Evolutionary conservation across 192 early-diverging fungal genomes (phyloP).

Genomic region (Coemansia sp.): DNA sequence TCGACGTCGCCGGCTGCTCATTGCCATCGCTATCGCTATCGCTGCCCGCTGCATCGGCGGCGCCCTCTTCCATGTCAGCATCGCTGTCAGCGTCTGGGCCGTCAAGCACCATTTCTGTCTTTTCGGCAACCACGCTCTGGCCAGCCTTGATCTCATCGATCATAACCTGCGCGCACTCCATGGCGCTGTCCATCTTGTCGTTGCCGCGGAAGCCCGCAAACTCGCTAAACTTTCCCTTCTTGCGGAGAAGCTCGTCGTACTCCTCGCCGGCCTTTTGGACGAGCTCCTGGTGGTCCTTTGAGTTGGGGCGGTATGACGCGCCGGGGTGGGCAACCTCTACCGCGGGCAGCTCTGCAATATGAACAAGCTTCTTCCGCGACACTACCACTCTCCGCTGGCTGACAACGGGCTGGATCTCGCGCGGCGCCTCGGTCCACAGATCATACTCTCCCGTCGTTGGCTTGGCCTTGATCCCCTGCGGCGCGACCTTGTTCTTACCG

Average conservation of each 20-base stretch:
- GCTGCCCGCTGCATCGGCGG: constrained; percentile 20
- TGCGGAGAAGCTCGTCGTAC: constrained; percentile 55
- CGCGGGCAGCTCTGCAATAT: constrained; percentile 58
- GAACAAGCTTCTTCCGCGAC: constrained; percentile 24
- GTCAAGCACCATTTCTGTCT: not conserved
- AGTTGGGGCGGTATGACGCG: constrained; percentile 88
- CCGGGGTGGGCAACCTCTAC: constrained; percentile 82
- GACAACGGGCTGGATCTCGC: not conserved
- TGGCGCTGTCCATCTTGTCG: constrained; percentile 13
- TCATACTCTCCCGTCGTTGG: constrained; percentile 15
- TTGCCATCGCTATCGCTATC: constrained; percentile 10
- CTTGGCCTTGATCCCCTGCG: constrained; percentile 14
- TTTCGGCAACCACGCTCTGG: constrained; percentile 13
- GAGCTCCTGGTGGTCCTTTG: constrained; percentile 77
- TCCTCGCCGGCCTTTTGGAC: constrained; percentile 63
- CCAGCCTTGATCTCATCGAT: constrained; percentile 31
- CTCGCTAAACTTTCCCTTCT: constrained; percentile 12
- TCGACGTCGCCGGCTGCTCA: not conserved
- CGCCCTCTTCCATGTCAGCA: not conserved
- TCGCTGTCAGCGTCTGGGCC: constrained; percentile 22
- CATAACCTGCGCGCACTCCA: constrained; percentile 35
- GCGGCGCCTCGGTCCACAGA: constrained; percentile 33
- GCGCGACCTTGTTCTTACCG: constrained; percentile 9
- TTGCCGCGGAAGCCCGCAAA: constrained; percentile 14
- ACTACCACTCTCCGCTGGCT: constrained; percentile 12